Evolutionary conservation across 495 filamentous ascomycete species (phyloP).

Genomic region (Neurospora tetraspora): DNA sequence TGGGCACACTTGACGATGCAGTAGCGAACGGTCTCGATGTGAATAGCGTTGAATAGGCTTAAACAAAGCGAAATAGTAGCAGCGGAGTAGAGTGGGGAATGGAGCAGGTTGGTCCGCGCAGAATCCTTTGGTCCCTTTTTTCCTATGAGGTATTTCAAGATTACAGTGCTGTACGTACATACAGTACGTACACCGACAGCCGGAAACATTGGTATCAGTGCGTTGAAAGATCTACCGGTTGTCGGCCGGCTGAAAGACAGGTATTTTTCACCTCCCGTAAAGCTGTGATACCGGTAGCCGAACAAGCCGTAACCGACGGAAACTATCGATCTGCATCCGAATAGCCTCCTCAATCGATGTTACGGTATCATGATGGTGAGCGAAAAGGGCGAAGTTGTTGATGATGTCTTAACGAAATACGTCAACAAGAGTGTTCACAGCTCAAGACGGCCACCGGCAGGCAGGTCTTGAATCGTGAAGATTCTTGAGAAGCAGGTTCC

Average conservation of each 20-base stretch:
- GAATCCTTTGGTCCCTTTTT: neutral
- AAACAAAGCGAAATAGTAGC: neutral
- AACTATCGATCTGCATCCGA: neutral
- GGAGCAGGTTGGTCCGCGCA: neutral
- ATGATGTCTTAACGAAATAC: neutral
- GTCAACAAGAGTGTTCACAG: neutral
- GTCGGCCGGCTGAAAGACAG: neutral
- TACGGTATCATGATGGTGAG: neutral
- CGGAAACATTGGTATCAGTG: neutral
- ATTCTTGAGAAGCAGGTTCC: neutral
- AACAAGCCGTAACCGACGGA: neutral
- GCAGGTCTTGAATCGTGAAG: neutral
- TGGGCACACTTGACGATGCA: neutral
- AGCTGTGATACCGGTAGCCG: neutral
- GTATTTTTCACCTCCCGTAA: neutral
- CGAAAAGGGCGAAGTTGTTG: neutral
- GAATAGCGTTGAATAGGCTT: neutral
- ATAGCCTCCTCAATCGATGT: neutral
- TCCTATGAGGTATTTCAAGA: neutral
- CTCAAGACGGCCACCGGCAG: neutral
- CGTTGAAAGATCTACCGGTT: neutral
- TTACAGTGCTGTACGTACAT: neutral
- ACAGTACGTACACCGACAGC: neutral
- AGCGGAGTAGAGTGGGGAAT: neutral
- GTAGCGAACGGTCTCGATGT: neutral